Evolutionary conservation across 2,329 filamentous ascomycete genomes (phyloP).

Genomic region (Calonectria multiphialidica): DNA sequence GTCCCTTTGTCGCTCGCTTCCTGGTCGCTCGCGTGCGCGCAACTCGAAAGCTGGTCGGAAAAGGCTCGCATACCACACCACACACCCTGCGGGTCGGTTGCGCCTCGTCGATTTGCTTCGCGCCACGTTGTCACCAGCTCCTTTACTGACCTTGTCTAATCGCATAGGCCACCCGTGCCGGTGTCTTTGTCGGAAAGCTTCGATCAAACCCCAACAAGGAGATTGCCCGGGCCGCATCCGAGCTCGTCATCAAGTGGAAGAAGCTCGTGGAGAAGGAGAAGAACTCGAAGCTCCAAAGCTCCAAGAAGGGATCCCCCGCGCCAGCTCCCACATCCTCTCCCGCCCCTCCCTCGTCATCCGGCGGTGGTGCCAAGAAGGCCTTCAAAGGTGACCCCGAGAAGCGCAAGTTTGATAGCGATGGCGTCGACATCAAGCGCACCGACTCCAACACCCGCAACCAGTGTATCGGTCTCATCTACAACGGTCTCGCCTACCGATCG

Average conservation of each 20-base stretch:
- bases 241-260: constrained; percentile 91
- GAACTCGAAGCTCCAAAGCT: constrained; percentile 58
- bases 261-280: constrained; percentile 78
- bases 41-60: background rate
- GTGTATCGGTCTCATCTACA: constrained; percentile 93
- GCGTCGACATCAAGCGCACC: constrained; percentile 82
- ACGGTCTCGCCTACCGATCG: constrained; percentile 82
- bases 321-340: constrained; percentile 68
- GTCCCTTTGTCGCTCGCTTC: background rate
- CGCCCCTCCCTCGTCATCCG: constrained; percentile 54
- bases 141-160: background rate
- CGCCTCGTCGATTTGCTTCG: background rate
- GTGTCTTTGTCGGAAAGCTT: constrained; percentile 87
- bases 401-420: constrained; percentile 85
- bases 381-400: constrained; percentile 79
- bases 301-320: constrained; percentile 55
- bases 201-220: constrained; percentile 83
- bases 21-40: constrained; percentile 1
- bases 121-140: background rate
- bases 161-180: constrained; percentile 83
- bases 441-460: constrained; percentile 81
- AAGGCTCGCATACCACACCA: background rate
- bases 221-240: constrained; percentile 80
- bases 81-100: background rate
- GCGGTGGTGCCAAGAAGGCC: constrained; percentile 58